Conservation (phyloP, 202 grass and related monocot genomes). For the Saccharum hybrid region DNA sequence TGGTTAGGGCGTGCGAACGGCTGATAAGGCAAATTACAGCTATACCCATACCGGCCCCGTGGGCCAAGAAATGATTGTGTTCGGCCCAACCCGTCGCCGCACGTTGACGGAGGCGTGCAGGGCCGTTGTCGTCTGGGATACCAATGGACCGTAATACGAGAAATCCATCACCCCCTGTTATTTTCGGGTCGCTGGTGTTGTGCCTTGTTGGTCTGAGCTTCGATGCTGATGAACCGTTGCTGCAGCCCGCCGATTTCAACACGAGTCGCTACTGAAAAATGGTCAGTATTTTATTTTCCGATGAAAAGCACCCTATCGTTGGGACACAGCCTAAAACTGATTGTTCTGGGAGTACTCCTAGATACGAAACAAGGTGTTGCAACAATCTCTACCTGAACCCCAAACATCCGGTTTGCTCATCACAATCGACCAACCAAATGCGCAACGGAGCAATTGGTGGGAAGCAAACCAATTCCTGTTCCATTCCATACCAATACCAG, state of each 20-base stretch:
- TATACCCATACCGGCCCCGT: conserved; percentile 10
- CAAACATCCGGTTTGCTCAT: background rate
- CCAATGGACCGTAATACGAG: too few species aligned
- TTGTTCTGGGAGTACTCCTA: too few species aligned
- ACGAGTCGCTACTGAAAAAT: background rate
- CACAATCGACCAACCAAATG: background rate
- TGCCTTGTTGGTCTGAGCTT: too few species aligned
- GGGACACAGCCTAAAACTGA: background rate
- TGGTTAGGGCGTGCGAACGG: conserved; percentile 13
- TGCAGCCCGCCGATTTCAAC: too few species aligned
- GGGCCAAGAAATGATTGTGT: background rate
- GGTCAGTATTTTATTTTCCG: background rate
- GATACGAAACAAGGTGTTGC: background rate
- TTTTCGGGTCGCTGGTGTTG: too few species aligned
- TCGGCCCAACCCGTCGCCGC: background rate
- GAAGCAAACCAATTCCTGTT: background rate
- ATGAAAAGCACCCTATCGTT: too few species aligned
- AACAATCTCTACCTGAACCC: too few species aligned
- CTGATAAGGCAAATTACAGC: conserved; percentile 10
- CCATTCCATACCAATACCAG: conserved; percentile 37
- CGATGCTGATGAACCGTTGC: too few species aligned
- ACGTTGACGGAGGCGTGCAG: too few species aligned
- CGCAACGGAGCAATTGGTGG: too few species aligned
- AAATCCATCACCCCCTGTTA: too few species aligned
- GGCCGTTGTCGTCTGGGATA: too few species aligned